Base-by-base conservation (phyloP, 768 basidiomycete species). In the Gyrodon lividus region DNA sequence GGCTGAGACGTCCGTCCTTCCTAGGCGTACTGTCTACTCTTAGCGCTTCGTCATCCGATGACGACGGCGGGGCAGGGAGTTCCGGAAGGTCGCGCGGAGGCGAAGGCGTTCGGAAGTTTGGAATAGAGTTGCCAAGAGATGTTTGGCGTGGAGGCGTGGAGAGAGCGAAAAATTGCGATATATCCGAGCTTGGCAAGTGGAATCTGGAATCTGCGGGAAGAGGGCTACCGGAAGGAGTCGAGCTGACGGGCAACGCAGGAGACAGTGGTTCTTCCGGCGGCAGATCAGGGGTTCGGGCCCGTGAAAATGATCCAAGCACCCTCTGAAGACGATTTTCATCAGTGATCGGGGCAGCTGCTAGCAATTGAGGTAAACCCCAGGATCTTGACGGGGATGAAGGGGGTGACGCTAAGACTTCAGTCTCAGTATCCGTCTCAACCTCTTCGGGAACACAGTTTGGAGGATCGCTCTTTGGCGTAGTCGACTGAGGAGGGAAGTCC, bases 41-140 rank as follows among this genome's bases (percentile, higher is more conserved):
- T 52, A 68, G 45, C 48, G 65, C 74, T 38, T 82, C 78, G 30
- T 79, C 80, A 13, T 77, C 77, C 2, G 69, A 70, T 9, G 79
- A 79, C n/a, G 77, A 77, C 2, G 86, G 84, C 3, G 82, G 84
- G 16, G 69, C 83, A 12, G 86, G 86, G 43, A 89, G 79, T 6
- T 84, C 84, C 9, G 86, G 84, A 51, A 86, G 73, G 40, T 73
- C 77, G 37, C 71, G 72, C 1, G 83, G 81, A 26, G 87, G 84
- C 1, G 86, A 81, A 8, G 84, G 86, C 0, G 83, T 86, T 58
- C 76, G 70, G 58, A 82, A 83, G 46, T 81, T 78, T 13, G 74
- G 54, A 52, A 72, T 77, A 9, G 78, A 72, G 26, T 64, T 65
- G 46, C 59, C 69, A 40, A 77, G 72, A 2, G 74, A 74, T 17